Evolutionary conservation across 306 rosid genomes (phyloP).

Genomic region (Castanea mollissima): DNA sequence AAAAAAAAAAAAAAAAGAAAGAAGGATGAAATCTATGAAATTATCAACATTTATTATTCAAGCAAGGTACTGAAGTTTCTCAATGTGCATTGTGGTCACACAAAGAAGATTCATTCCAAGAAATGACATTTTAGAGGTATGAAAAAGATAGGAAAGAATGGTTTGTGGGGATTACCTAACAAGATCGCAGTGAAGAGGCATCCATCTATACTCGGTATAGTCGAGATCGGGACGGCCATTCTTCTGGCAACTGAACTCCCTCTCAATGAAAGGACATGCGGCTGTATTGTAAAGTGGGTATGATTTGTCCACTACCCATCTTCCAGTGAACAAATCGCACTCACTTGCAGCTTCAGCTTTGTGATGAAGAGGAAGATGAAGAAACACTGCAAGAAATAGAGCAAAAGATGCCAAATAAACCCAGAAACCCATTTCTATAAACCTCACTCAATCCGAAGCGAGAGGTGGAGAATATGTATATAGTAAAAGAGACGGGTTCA

Average conservation of each 20-base stretch:
- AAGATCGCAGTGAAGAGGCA: conserved; percentile 60
- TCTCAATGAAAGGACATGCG: conserved; percentile 66
- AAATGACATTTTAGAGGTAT: no score
- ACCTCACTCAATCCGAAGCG: background rate
- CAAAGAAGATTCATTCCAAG: no score
- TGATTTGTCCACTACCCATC: conserved; percentile 56
- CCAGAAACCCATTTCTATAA: conserved; percentile 23
- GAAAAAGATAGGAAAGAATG: background rate
- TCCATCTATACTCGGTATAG: conserved; percentile 75
- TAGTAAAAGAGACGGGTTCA: no score
- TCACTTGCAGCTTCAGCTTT: background rate
- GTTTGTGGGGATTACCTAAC: conserved; percentile 39
- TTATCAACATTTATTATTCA: no score
- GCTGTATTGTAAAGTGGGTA: conserved; percentile 59
- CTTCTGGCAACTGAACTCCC: conserved; percentile 66
- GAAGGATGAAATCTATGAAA: no score
- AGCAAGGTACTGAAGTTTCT: no score
- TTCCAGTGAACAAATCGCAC: conserved; percentile 68
- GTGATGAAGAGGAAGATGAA: background rate
- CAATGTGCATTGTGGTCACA: no score
- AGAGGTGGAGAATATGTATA: background rate
- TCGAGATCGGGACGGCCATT: conserved; percentile 77
- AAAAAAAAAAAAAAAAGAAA: no score
- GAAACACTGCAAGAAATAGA: background rate
- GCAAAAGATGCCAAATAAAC: background rate